Conservation (phyloP, 495 filamentous ascomycete species). For the Stereocaulon alpinum region DNA sequence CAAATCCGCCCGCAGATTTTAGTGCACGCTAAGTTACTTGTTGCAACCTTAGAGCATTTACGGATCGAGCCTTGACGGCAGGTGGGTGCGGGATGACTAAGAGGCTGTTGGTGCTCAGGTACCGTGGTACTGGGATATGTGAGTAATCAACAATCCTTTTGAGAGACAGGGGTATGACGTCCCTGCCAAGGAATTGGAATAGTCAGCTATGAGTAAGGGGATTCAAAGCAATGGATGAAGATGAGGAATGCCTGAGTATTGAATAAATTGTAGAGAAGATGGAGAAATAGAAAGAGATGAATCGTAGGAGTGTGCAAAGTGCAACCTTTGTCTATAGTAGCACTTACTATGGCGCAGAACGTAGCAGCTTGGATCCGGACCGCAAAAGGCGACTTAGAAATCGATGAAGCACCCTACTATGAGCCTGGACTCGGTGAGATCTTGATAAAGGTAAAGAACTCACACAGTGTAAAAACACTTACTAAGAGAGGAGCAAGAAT, state of each 20-base stretch:
- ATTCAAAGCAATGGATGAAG: neutral
- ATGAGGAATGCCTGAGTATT: too few species aligned
- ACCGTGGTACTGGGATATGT: too few species aligned
- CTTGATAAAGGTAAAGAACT: neutral
- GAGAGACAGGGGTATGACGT: neutral
- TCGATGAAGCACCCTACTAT: neutral
- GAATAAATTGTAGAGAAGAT: neutral
- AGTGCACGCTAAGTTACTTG: too few species aligned
- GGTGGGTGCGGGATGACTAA: too few species aligned
- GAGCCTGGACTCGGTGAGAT: constrained; percentile 3
- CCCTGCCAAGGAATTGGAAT: neutral
- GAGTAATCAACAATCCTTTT: too few species aligned
- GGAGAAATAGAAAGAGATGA: neutral
- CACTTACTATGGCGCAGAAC: neutral
- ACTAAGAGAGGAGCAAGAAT: neutral
- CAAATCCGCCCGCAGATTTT: too few species aligned
- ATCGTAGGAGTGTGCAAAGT: neutral
- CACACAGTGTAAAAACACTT: neutral
- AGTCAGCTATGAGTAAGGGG: constrained; percentile 1
- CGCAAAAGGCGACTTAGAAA: constrained; percentile 1
- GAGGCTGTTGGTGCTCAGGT: too few species aligned
- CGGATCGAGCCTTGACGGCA: too few species aligned
- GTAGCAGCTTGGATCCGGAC: neutral
- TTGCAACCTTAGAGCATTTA: too few species aligned
- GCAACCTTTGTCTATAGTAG: too few species aligned